phyloP scores from a whole-genome alignment of 805 yeast genomes.

The Ogataea haglerorum region DNA sequence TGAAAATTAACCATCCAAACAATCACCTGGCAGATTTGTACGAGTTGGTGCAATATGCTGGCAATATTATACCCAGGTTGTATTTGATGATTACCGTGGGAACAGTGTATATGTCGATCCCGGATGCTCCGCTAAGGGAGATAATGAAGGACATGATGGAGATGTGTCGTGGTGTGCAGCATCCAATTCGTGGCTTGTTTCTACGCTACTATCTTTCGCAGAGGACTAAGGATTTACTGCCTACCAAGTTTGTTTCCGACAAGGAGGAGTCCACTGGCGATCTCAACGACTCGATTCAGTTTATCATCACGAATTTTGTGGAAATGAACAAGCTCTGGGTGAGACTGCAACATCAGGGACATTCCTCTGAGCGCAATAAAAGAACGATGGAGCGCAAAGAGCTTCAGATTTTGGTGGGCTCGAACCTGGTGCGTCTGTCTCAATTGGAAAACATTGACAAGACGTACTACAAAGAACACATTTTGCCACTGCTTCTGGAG shows the following conservation, averaged over 20 bases:
- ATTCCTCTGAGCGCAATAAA: constrained; percentile 71
- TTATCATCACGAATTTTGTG: constrained; percentile 80
- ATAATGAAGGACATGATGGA: constrained; percentile 95
- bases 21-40: constrained; percentile 84
- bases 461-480: constrained; percentile 42
- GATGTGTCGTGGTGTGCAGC: constrained; percentile 96
- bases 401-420: constrained; percentile 86
- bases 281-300: constrained; percentile 67
- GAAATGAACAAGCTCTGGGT: constrained; percentile 99
- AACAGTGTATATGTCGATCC: constrained; percentile 74
- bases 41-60: constrained; percentile 92
- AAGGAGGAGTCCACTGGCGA: constrained; percentile 31
- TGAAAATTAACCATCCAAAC: constrained; percentile 64
- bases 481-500: constrained; percentile 78
- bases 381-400: constrained; percentile 81
- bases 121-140: constrained; percentile 77
- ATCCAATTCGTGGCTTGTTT: constrained; percentile 89
- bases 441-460: constrained; percentile 76
- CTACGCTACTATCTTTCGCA: constrained; percentile 86
- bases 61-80: constrained; percentile 86
- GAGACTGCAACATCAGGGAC: constrained; percentile 93
- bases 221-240: constrained; percentile 66
- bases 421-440: constrained; percentile 83
- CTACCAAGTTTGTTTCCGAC: constrained; percentile 29
- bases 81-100: constrained; percentile 96